Percentiles rank a stretch among this genome's conserved stretches.
These are phyloP conservation scores for Torulaspora gathmanii DNA, from an alignment of 805 yeast genomes.

Conservation along the genomic window DNA sequence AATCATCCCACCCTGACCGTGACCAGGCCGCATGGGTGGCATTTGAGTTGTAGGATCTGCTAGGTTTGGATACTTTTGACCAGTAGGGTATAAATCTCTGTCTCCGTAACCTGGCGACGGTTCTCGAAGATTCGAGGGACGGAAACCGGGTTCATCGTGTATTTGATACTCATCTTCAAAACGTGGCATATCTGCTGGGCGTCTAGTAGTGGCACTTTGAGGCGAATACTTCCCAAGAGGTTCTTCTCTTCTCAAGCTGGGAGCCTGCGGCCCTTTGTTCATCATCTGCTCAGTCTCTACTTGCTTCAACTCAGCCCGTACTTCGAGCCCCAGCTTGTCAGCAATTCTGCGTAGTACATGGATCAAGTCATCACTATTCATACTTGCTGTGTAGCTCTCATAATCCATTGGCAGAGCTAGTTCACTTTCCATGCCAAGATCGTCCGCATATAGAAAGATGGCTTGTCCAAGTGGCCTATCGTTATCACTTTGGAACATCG, in stretches of 20 bases:
- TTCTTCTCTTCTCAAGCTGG: not conserved
- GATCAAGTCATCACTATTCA: not conserved
- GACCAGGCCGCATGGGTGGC: constrained; percentile 5
- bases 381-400: not conserved
- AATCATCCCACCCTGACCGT: constrained; percentile 32
- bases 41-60: constrained; percentile 17
- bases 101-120: constrained; percentile 30
- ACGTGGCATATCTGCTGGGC: constrained; percentile 34
- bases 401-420: constrained; percentile 12
- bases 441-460: constrained; percentile 16
- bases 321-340: constrained; percentile 2
- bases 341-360: constrained; percentile 2
- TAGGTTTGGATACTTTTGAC: constrained; percentile 27
- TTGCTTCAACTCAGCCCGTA: not conserved
- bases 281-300: not conserved
- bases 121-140: not conserved
- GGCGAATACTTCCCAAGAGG: not conserved
- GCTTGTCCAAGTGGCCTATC: constrained; percentile 17
- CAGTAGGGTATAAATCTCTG: constrained; percentile 35
- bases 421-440: constrained; percentile 5
- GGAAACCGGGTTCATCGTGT: constrained; percentile 3
- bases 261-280: not conserved
- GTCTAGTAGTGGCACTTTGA: not conserved
- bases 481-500: constrained; percentile 11
- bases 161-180: constrained; percentile 36